Conservation (phyloP, 2,329 filamentous ascomycete species). For the Cytospora paraplurivora region DNA sequence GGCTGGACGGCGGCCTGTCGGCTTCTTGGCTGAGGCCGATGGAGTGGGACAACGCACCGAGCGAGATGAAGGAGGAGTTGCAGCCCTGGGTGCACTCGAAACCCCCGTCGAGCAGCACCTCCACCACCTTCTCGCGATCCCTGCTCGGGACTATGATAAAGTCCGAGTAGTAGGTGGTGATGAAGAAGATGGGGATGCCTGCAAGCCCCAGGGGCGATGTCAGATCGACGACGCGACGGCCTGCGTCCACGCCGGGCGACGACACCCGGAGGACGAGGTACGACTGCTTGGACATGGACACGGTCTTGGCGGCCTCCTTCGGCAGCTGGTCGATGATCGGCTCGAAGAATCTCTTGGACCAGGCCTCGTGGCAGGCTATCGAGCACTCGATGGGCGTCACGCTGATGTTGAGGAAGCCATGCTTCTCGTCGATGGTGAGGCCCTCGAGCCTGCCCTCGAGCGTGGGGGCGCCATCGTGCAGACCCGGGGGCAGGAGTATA, state of each 20-base stretch:
- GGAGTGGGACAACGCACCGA: constrained; percentile 42
- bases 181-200: constrained; percentile 96
- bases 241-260: constrained; percentile 86
- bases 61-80: constrained; percentile 67
- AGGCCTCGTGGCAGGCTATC: constrained; percentile 78
- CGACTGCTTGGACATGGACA: constrained; percentile 78
- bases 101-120: constrained; percentile 74
- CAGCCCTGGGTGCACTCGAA: constrained; percentile 78
- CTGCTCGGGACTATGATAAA: constrained; percentile 88
- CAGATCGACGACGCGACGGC: constrained; percentile 86
- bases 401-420: constrained; percentile 90
- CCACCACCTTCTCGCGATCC: constrained; percentile 72
- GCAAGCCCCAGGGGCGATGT: constrained; percentile 89
- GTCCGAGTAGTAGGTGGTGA: constrained; percentile 96
- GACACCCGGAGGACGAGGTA: constrained; percentile 90
- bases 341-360: constrained; percentile 74
- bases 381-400: constrained; percentile 92
- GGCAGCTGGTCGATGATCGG: constrained; percentile 69
- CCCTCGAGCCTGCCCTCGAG: constrained; percentile 47
- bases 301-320: constrained; percentile 50
- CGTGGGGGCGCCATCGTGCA: constrained; percentile 41
- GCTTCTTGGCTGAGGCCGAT: constrained; percentile 38
- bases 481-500: constrained; percentile 71
- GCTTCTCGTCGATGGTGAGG: constrained; percentile 55
- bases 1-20: constrained; percentile 59